Evolutionary conservation across 495 filamentous ascomycete genomes (phyloP).

Genomic region (Hypoxylon perforatum): DNA sequence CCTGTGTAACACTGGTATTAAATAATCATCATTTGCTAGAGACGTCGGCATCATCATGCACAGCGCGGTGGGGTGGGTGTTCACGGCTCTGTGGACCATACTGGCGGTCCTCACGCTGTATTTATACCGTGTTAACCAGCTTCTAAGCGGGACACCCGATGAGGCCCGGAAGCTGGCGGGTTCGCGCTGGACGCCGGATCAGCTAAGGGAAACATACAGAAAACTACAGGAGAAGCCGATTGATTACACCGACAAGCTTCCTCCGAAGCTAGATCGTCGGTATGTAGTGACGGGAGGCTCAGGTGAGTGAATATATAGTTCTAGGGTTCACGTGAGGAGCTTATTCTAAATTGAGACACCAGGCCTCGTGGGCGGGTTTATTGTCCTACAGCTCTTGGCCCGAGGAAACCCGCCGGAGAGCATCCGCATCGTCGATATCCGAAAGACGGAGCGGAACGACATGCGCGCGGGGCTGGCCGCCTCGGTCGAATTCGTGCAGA

Average conservation of each 20-base stretch:
- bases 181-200: conserved; percentile 60
- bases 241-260: conserved; percentile 59
- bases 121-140: conserved; percentile 61
- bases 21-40: neutral
- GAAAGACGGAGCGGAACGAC: conserved; percentile 48
- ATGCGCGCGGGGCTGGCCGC: conserved; percentile 46
- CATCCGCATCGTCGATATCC: conserved; percentile 58
- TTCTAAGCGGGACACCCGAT: conserved; percentile 59
- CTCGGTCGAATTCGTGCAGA: conserved; percentile 51
- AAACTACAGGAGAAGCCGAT: conserved; percentile 54
- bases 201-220: conserved; percentile 59
- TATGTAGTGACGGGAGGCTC: conserved; percentile 69
- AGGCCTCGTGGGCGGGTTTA: conserved; percentile 58
- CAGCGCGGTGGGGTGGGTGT: conserved; percentile 4
- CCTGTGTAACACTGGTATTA: neutral
- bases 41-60: conserved; percentile 5
- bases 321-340: neutral
- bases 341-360: conserved; percentile 17
- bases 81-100: conserved; percentile 11
- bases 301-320: conserved; percentile 59
- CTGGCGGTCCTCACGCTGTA: conserved; percentile 50
- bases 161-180: conserved; percentile 56
- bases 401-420: conserved; percentile 52
- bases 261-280: conserved; percentile 64
- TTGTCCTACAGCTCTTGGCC: conserved; percentile 57